phyloP scores from a whole-genome alignment of 192 early-diverging fungal genomes.

The Coemansia sp. region DNA sequence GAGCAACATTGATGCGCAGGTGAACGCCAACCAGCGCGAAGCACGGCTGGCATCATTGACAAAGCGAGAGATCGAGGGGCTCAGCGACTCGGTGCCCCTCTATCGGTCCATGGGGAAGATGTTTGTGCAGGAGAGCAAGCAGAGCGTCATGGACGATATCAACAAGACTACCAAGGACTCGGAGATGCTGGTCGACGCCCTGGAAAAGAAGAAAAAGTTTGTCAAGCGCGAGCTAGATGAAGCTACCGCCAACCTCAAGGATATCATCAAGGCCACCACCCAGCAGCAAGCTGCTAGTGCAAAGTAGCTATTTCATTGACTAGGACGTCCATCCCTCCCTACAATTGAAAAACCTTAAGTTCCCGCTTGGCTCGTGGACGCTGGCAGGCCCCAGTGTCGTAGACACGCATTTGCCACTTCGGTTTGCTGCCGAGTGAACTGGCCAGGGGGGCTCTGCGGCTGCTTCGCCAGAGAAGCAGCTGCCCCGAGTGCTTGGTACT shows the following conservation, averaged over 20 bases:
- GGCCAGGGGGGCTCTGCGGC: neutral
- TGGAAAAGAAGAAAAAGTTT: conserved; percentile 50
- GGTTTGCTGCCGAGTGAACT: conserved; percentile 4
- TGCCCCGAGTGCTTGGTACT: conserved; percentile 9
- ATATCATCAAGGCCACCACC: conserved; percentile 16
- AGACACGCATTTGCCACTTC: conserved; percentile 17
- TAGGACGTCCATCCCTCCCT: neutral
- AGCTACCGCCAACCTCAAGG: conserved; percentile 26
- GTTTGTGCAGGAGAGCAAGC: conserved; percentile 41
- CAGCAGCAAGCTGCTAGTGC: neutral
- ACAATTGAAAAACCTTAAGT: neutral
- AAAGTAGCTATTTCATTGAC: no score
- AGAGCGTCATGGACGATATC: conserved; percentile 23
- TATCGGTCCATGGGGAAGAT: conserved; percentile 50
- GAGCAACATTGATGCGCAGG: conserved; percentile 36
- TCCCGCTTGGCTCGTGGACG: neutral
- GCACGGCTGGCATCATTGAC: conserved; percentile 35
- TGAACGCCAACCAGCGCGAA: conserved; percentile 40
- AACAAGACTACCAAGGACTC: conserved; percentile 9
- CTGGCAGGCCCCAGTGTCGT: conserved; percentile 9
- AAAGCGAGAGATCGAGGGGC: conserved; percentile 34
- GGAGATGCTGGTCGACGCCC: conserved; percentile 10
- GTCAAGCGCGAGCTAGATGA: conserved; percentile 36
- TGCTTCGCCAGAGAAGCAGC: neutral
- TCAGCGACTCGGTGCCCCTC: conserved; percentile 17